These are phyloP conservation scores for Auriscalpium vulgare DNA, from an alignment of 768 basidiomycete genomes.

Conservation along the genomic window DNA sequence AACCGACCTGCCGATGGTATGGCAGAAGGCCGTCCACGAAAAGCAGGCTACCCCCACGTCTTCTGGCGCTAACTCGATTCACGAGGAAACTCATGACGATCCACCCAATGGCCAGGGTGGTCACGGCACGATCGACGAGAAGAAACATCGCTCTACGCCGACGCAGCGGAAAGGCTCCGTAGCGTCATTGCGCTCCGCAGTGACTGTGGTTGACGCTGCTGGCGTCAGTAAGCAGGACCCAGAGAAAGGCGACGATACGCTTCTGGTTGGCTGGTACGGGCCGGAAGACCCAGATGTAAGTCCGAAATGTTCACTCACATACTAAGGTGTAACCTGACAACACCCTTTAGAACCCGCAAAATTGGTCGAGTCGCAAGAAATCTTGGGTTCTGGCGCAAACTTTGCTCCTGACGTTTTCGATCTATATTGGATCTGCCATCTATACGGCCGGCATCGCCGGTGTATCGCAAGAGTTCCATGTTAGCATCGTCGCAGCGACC, in stretches of 20 bases:
- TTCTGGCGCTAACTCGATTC: constrained; percentile 1
- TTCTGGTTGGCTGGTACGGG: constrained; percentile 21
- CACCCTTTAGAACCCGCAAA: constrained; percentile 4
- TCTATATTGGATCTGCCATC: constrained; percentile 28
- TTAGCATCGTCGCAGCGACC: constrained; percentile 21
- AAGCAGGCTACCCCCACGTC: neutral
- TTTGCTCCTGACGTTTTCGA: constrained; percentile 25
- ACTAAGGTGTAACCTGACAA: neutral
- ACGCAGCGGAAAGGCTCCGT: neutral
- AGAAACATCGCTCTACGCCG: neutral
- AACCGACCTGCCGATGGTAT: constrained; percentile 8
- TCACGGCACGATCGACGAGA: neutral
- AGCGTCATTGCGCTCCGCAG: neutral
- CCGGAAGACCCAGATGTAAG: constrained; percentile 12
- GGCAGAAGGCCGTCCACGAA: constrained; percentile 3
- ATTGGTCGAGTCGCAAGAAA: constrained; percentile 25
- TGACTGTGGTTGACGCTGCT: neutral
- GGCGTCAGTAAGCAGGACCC: neutral
- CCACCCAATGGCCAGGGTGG: neutral
- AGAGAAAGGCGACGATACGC: constrained; percentile 8
- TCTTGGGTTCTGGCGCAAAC: constrained; percentile 24
- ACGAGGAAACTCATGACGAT: constrained; percentile 2
- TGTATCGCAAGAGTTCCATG: constrained; percentile 19
- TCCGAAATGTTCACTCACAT: neutral
- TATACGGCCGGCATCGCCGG: constrained; percentile 23